Evolutionary conservation across 495 filamentous ascomycete genomes (phyloP).

Genomic region (Lasiosphaeris hirsuta): DNA sequence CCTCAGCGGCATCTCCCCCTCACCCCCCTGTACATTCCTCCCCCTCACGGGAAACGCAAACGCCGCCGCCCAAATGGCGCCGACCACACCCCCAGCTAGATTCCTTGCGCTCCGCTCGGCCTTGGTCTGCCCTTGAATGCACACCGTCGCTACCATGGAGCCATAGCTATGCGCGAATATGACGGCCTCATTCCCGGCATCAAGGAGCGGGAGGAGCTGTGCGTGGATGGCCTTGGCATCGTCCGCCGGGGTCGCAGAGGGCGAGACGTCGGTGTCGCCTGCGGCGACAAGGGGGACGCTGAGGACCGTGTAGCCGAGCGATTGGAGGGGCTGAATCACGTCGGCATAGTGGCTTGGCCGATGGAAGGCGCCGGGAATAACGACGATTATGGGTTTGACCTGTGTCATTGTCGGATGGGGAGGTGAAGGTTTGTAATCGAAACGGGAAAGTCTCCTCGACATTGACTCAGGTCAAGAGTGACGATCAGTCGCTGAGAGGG

Average conservation of each 20-base stretch:
- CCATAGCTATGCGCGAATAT: conserved; percentile 11
- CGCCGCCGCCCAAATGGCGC: not conserved
- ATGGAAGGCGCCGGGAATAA: conserved; percentile 12
- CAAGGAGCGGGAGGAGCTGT: conserved; percentile 2
- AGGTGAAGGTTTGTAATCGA: too few species aligned
- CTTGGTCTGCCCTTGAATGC: not conserved
- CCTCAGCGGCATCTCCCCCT: not conserved
- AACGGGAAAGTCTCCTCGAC: too few species aligned
- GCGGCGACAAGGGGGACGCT: not conserved
- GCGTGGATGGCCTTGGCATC: conserved; percentile 1
- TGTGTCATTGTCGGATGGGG: not conserved
- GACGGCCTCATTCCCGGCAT: not conserved
- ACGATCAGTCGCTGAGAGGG: too few species aligned
- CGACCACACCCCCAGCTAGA: not conserved
- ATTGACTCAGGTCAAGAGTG: too few species aligned
- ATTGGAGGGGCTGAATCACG: conserved; percentile 3
- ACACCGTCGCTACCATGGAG: not conserved
- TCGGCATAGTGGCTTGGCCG: not conserved
- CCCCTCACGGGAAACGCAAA: not conserved
- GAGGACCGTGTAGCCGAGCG: conserved; percentile 4
- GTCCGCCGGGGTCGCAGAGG: not conserved
- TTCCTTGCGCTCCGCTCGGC: not conserved
- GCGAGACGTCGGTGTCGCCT: not conserved
- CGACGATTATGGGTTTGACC: conserved; percentile 9
- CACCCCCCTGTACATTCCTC: not conserved